Evolutionary conservation across 768 basidiomycete species (phyloP).

Genomic region (Termitomyces sp.): DNA sequence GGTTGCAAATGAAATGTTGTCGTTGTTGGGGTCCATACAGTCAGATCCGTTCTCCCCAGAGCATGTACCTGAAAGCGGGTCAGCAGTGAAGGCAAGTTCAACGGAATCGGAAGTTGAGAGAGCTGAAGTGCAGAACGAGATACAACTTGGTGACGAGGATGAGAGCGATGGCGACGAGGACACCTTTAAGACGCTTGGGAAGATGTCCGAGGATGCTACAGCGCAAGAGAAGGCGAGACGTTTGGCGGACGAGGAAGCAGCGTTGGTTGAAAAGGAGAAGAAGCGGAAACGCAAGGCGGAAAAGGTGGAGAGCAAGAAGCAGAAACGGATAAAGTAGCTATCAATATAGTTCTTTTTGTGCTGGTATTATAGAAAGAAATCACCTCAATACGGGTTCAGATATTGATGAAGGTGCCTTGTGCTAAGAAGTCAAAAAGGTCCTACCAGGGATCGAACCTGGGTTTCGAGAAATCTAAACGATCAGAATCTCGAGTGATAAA

Average conservation of each 20-base stretch:
- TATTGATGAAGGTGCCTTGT: no score
- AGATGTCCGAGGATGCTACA: constrained; percentile 24
- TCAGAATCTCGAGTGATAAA: constrained; percentile 35
- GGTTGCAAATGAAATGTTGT: constrained; percentile 92
- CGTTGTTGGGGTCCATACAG: constrained; percentile 82
- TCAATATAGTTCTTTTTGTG: not conserved
- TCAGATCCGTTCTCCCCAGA: constrained; percentile 68
- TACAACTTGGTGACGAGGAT: constrained; percentile 18
- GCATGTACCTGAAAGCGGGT: constrained; percentile 38
- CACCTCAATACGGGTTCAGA: no score
- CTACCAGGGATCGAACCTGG: constrained; percentile 49
- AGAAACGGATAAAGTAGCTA: constrained; percentile 17
- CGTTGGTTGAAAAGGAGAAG: constrained; percentile 21
- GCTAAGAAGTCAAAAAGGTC: constrained; percentile 25
- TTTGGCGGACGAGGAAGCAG: constrained; percentile 23
- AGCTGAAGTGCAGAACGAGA: constrained; percentile 17
- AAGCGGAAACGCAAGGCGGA: constrained; percentile 20
- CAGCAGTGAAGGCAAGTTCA: constrained; percentile 13
- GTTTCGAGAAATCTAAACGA: constrained; percentile 32
- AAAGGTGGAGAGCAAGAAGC: constrained; percentile 10
- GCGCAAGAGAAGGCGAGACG: constrained; percentile 25
- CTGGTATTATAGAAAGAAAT: not conserved
- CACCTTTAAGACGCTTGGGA: constrained; percentile 26
- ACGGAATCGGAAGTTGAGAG: constrained; percentile 22
- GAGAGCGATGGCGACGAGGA: constrained; percentile 25